Base-by-base conservation (phyloP, 306 rosid genomes). In the Castanea mollissima region DNA sequence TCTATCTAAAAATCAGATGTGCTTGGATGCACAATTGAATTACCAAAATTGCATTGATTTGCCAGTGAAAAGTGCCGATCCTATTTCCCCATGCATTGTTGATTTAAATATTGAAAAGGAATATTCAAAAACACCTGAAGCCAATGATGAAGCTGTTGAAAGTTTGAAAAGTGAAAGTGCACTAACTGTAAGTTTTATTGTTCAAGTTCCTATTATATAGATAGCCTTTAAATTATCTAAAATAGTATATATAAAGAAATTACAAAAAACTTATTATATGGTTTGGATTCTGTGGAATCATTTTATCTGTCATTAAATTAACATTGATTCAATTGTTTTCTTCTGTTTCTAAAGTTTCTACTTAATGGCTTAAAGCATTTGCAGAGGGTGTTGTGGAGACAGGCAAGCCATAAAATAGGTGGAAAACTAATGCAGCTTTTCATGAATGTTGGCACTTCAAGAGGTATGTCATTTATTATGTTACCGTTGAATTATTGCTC, bases 311-410 rank as follows among this genome's bases (percentile, higher is more conserved):
- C 20, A 73, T 73, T 14, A 16, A 65, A 35, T 80, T 16, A 21
- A 60, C 59, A 7, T 34, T 68, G 27, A 38, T 73, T 78, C 68
- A 56, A 13, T 58, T 51, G 52, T 60, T 81, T 31, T 56, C 64
- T 31, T 20, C 55, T 16, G 63, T 84, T 52, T 81, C 69, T 74
- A 71, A 55, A 58, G 71, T 68, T 70, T 54, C 63, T 35, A 29
- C 52, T 83, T 15, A 63, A 20, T 77, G 78, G 82, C 82, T 82
- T 76, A 71, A 78, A 77, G 89, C 76, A 85, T 81, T 72, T 87
- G 83, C 97, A 92, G 89, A 92, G 77, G 76, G 88, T 88, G 55
- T 80, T 88, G 81, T 85, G 88, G 86, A 88, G 97, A 84, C 97
- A 91, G 74, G 80, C 93, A 55, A 92, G 93, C 83, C 85, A 86